Percentiles rank a stretch among this genome's conserved stretches.
Evolutionary conservation across 2,329 filamentous ascomycete species (phyloP).

Genomic region (Remersonia thermophila): DNA sequence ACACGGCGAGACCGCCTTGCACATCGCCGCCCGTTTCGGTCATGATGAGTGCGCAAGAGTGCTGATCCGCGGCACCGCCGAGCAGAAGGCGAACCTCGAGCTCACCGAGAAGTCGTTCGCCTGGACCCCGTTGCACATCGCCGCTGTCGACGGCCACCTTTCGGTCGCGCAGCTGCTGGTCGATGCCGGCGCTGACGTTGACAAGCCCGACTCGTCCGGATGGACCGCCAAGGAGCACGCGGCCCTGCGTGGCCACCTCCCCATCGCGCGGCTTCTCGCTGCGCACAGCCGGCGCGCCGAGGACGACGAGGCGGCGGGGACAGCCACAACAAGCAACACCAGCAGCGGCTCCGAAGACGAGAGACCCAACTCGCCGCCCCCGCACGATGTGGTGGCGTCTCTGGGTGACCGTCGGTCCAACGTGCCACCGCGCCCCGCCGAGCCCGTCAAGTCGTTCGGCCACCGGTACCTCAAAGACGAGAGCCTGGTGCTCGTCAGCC

Average conservation of each 20-base stretch:
- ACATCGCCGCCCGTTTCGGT: conserved; percentile 81
- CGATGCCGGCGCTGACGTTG: conserved; percentile 63
- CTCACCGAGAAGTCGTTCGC: conserved; percentile 71
- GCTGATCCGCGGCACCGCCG: conserved; percentile 55
- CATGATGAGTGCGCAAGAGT: conserved; percentile 69
- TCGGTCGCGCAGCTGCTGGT: conserved; percentile 65
- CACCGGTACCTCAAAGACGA: conserved; percentile 87
- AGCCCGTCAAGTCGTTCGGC: conserved; percentile 88
- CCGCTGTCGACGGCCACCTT: conserved; percentile 77
- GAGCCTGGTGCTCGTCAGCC: conserved; percentile 78
- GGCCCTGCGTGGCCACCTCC: conserved; percentile 74
- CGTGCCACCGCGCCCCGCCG: conserved; percentile 41
- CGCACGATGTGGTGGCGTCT: conserved; percentile 43
- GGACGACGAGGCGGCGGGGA: conserved; percentile 2
- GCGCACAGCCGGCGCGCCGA: conserved; percentile 31
- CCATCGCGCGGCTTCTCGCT: conserved; percentile 60
- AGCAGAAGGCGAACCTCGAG: conserved; percentile 65
- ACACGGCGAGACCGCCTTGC: conserved; percentile 80
- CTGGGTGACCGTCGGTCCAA: conserved; percentile 48
- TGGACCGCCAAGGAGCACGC: conserved; percentile 95
- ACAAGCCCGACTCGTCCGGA: conserved; percentile 68
- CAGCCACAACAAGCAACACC: conserved; percentile 13
- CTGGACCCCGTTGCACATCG: conserved; percentile 93
- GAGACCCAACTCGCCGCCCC: conserved; percentile 23
- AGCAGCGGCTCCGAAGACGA: conserved; percentile 20